These are phyloP conservation scores for Sclerotinia borealis DNA, from an alignment of 2,329 filamentous ascomycete species.

Conservation along the genomic window DNA sequence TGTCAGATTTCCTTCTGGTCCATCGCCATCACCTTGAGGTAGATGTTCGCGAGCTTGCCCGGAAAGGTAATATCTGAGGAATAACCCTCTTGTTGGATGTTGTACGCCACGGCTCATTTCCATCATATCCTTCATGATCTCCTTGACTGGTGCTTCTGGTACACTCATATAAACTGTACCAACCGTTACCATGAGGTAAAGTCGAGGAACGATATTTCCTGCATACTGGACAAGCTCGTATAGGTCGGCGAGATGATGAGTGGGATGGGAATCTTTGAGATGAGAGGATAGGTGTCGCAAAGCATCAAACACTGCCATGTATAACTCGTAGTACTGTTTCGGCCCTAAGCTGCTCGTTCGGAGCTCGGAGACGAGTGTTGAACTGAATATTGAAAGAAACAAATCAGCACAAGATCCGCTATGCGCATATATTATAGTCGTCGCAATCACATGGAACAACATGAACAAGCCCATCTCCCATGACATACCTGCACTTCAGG, in stretches of 20 bases:
- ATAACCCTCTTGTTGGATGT: slow-evolving; percentile 90
- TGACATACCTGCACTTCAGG: slow-evolving; percentile 91
- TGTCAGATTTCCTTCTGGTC: slow-evolving; percentile 89
- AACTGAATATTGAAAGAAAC: slow-evolving; percentile 49
- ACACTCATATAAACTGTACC: slow-evolving; percentile 99
- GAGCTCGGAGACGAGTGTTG: slow-evolving; percentile 95
- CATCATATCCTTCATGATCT: slow-evolving; percentile 99
- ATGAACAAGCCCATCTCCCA: not conserved
- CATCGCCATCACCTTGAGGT: slow-evolving; percentile 75
- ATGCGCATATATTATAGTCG: slow-evolving; percentile 2
- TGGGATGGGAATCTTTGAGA: slow-evolving; percentile 92
- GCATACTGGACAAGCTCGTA: slow-evolving; percentile 98
- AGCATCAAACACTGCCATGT: slow-evolving; percentile 98
- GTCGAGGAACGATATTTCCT: slow-evolving; percentile 90
- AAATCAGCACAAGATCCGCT: slow-evolving; percentile 26
- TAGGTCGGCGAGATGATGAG: slow-evolving; percentile 94
- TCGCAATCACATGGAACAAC: not conserved
- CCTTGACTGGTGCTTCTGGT: slow-evolving; percentile 95
- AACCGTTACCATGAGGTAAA: slow-evolving; percentile 99
- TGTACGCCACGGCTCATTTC: slow-evolving; percentile 99
- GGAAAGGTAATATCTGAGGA: slow-evolving; percentile 91
- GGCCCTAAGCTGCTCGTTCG: slow-evolving; percentile 95
- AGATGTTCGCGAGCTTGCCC: slow-evolving; percentile 89
- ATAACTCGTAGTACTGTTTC: slow-evolving; percentile 99
- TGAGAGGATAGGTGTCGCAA: slow-evolving; percentile 93